phyloP scores from a whole-genome alignment of 2,329 filamentous ascomycete genomes.

The Didymella sp. region DNA sequence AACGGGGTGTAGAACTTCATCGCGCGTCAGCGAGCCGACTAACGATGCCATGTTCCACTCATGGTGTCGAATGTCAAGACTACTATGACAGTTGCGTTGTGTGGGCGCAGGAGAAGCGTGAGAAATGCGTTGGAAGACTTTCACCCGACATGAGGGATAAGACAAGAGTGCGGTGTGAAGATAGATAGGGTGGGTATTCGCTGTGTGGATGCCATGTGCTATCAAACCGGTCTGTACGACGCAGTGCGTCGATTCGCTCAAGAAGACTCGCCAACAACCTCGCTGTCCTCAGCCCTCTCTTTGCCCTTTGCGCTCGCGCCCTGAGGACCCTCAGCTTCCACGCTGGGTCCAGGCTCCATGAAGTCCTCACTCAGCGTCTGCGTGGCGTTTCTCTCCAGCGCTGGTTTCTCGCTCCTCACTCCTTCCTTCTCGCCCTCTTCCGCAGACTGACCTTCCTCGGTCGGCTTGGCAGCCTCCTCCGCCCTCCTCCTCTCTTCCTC shows the following conservation, averaged over 20 bases:
- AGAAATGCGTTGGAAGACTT: no score
- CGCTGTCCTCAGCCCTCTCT: slow-evolving; percentile 15
- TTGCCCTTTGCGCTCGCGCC: slow-evolving; percentile 27
- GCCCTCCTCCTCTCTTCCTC: slow-evolving; percentile 29
- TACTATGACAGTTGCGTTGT: no score
- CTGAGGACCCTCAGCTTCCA: slow-evolving; percentile 20
- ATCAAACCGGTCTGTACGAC: not conserved
- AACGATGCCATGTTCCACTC: no score
- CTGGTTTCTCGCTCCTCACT: slow-evolving; percentile 20
- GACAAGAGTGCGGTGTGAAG: not conserved
- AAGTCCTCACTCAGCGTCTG: slow-evolving; percentile 9
- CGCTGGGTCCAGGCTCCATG: slow-evolving; percentile 1
- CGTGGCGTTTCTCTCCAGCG: slow-evolving; percentile 17
- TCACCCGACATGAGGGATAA: no score
- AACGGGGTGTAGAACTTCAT: no score
- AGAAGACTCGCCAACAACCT: not conserved
- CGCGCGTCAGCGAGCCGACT: no score
- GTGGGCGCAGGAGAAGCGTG: no score
- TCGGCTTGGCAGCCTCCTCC: slow-evolving; percentile 14
- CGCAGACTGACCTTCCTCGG: slow-evolving; percentile 14
- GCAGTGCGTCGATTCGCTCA: not conserved
- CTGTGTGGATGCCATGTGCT: not conserved
- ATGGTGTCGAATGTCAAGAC: no score
- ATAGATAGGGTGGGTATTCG: not conserved
- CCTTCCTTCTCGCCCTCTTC: slow-evolving; percentile 10